Evolutionary conservation across 371 early-diverging fungal genomes (phyloP).

Genomic region (Zychaea mexicana): DNA sequence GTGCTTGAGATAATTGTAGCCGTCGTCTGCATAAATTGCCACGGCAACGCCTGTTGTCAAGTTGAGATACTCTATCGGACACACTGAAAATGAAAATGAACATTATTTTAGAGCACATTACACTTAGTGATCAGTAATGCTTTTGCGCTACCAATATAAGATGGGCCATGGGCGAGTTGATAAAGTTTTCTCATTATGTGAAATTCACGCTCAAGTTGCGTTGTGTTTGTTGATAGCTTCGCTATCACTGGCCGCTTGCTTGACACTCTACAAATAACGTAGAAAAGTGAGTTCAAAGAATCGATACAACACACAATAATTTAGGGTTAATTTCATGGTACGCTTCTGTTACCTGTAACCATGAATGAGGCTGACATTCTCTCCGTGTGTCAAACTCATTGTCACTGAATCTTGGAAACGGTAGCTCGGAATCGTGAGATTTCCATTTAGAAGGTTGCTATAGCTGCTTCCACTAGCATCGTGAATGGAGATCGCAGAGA

Average conservation of each 20-base stretch:
- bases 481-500: not conserved
- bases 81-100: slow-evolving; percentile 18
- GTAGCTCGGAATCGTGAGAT: slow-evolving; percentile 42
- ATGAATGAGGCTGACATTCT: slow-evolving; percentile 39
- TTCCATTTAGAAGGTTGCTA: not conserved
- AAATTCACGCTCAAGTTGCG: slow-evolving; percentile 42
- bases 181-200: slow-evolving; percentile 40
- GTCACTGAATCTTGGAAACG: slow-evolving; percentile 38
- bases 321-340: not conserved
- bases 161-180: slow-evolving; percentile 33
- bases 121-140: slow-evolving; percentile 28
- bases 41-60: slow-evolving; percentile 39
- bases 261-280: slow-evolving; percentile 23
- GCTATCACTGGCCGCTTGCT: slow-evolving; percentile 42
- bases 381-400: slow-evolving; percentile 37
- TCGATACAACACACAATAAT: no score
- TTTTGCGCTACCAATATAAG: slow-evolving; percentile 32
- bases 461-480: not conserved
- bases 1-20: slow-evolving; percentile 15
- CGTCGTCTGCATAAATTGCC: slow-evolving; percentile 44
- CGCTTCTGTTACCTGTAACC: slow-evolving; percentile 49
- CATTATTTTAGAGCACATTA: not conserved
- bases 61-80: slow-evolving; percentile 41
- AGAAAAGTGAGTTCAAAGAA: not conserved
- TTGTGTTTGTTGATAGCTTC: slow-evolving; percentile 39